Conservation (phyloP, 495 filamentous ascomycete genomes). For the Neurospora sp. region DNA sequence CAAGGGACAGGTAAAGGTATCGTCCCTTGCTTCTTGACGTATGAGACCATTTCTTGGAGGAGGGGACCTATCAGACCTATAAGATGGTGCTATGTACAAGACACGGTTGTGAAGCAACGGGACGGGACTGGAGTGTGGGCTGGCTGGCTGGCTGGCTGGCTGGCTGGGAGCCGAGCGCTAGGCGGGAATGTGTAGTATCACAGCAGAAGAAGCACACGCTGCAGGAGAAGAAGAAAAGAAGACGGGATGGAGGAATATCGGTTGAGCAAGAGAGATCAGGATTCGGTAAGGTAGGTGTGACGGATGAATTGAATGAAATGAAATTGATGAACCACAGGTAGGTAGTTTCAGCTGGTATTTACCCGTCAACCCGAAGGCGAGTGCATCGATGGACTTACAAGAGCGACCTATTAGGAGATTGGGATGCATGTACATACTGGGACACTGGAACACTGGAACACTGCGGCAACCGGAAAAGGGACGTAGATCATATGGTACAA, state of each 20-base stretch:
- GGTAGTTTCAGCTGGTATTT: neutral
- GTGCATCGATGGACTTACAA: neutral
- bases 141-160: neutral
- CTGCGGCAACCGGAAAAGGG: neutral
- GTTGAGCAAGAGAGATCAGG: neutral
- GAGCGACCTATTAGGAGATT: neutral
- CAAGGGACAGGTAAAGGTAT: neutral
- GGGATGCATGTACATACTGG: neutral
- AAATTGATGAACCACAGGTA: neutral
- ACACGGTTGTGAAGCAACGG: neutral
- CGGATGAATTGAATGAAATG: neutral
- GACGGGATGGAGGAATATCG: neutral
- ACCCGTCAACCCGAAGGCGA: neutral
- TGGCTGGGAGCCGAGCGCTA: neutral
- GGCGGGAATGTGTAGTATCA: neutral
- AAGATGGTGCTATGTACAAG: neutral
- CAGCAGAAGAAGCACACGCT: neutral
- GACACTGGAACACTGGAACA: neutral
- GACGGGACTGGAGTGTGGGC: neutral
- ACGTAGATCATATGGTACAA: neutral
- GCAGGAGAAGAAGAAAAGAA: neutral
- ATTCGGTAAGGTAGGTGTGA: neutral
- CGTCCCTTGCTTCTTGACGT: neutral
- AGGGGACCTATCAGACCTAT: neutral
- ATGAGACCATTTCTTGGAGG: neutral